phyloP scores from a whole-genome alignment of 306 rosid species.

The Morella rubra region DNA sequence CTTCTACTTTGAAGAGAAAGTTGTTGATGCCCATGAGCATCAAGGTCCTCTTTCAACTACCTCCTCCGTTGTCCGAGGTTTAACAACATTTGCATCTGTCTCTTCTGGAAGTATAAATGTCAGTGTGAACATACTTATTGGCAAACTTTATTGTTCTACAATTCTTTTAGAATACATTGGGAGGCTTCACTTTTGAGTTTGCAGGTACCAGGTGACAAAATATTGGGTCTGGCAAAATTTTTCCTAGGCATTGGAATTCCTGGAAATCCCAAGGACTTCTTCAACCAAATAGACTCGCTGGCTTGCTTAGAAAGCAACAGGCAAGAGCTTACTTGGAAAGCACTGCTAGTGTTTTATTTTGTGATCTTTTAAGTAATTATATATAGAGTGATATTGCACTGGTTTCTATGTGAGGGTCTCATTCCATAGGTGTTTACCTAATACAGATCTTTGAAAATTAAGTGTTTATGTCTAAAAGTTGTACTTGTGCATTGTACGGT shows the following conservation, averaged over 20 bases:
- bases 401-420: slow-evolving; percentile 6
- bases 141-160: background rate
- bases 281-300: slow-evolving; percentile 82
- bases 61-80: slow-evolving; percentile 87
- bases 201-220: slow-evolving; percentile 77
- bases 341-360: background rate
- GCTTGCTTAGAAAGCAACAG: slow-evolving; percentile 77
- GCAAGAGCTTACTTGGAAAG: slow-evolving; percentile 42
- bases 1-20: slow-evolving; percentile 83
- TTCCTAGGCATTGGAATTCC: slow-evolving; percentile 93
- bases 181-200: slow-evolving; percentile 40
- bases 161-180: slow-evolving; percentile 21
- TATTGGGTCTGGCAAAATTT: slow-evolving; percentile 90
- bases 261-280: slow-evolving; percentile 85
- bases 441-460: background rate
- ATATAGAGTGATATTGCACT: slow-evolving; percentile 7
- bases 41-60: slow-evolving; percentile 84
- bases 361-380: slow-evolving; percentile 7
- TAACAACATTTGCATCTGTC: slow-evolving; percentile 66
- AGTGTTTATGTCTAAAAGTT: background rate
- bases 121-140: slow-evolving; percentile 26
- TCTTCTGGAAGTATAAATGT: slow-evolving; percentile 77
- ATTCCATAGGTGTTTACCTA: background rate
- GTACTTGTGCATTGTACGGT: background rate
- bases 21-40: slow-evolving; percentile 60